Conservation (phyloP, 176 grass and related monocot genomes). For the Cocos nucifera region DNA sequence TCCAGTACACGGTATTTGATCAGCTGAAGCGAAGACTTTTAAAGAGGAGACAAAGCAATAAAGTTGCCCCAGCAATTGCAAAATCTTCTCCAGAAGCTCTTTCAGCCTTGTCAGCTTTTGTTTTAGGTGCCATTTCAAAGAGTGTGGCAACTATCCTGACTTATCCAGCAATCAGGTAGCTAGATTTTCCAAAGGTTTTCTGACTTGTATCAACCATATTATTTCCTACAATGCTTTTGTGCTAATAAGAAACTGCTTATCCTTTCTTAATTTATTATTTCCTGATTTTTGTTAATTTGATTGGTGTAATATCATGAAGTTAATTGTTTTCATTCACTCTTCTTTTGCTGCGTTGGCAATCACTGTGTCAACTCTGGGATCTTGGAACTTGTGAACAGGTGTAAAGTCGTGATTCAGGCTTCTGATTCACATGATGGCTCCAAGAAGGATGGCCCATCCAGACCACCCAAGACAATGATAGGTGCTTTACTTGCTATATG, state of each 20-base stretch:
- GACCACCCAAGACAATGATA: conserved; percentile 57
- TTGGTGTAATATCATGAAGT: too few relatives aligned
- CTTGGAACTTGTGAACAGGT: conserved; percentile 28
- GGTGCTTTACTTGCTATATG: conserved; percentile 68
- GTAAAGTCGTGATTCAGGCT: conserved; percentile 96
- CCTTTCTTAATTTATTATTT: neutral
- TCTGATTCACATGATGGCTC: conserved; percentile 35
- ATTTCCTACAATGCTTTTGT: too few relatives aligned
- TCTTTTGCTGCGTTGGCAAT: too few relatives aligned
- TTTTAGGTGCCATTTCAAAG: conserved; percentile 80
- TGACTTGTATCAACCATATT: too few relatives aligned
- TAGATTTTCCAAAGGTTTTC: too few relatives aligned
- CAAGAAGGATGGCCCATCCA: conserved; percentile 30
- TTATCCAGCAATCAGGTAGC: conserved; percentile 86
- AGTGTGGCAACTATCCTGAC: conserved; percentile 79
- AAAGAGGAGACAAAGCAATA: conserved; percentile 24
- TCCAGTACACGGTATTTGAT: conserved; percentile 94
- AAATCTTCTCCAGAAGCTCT: conserved; percentile 59
- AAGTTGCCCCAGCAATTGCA: conserved; percentile 18
- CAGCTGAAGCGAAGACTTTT: conserved; percentile 74
- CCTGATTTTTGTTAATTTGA: neutral
- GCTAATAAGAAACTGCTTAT: neutral
- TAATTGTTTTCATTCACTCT: too few relatives aligned
- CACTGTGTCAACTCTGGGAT: too few relatives aligned
- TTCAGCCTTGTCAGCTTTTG: conserved; percentile 82